Base-by-base conservation (phyloP, 2,329 filamentous ascomycete species). In the Talaromyces piceae region DNA sequence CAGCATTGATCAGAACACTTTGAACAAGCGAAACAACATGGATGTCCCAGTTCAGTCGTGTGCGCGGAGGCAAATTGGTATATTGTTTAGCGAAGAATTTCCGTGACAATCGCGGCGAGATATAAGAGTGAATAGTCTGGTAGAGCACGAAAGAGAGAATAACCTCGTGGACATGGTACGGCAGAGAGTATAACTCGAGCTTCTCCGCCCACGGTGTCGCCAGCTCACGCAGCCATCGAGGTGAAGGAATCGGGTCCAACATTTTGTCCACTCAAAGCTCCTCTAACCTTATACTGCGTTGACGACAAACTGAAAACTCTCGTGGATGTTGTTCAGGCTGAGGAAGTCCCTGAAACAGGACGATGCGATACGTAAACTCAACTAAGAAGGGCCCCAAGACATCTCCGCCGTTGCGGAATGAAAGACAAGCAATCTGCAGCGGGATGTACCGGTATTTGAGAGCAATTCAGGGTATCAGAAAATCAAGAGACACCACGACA, bases 11-110 rank as follows among this genome's bases (percentile, higher is more conserved):
- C 16, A 83, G 59, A 7, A 73, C 69, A 54, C 75, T 77, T 68
- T 85, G 82, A 30, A 82, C 69, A 39, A 85, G 71, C 0, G 78
- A 81, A 39, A 84, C 82, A 50, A 84, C 76, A 61, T 85, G 82
- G 6, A 84, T 80, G 65, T 85, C 78, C 82, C 82, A 85, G 67
- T 83, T 84, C 47, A 84, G 67, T 57, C 74, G 75, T 1, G 80
- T 84, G 45, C 80, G 77, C 22, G 63, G 64, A 53, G 71, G 75
- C 58, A 85, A 71, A 9, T 71, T 67, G 30, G 71, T 65, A 63
- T 85, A 85, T 58, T 72, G 72, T 41, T 68, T 64, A 16, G 80
- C 78, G 58, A 80, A 79, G 53, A 84, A 67, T 54, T 64, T 58
- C 47, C 67, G 66, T 41, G 79, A 82, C 51, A 84, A 60, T 47